These are phyloP conservation scores for Xylaria scruposa DNA, from an alignment of 495 filamentous ascomycete genomes.

Conservation along the genomic window DNA sequence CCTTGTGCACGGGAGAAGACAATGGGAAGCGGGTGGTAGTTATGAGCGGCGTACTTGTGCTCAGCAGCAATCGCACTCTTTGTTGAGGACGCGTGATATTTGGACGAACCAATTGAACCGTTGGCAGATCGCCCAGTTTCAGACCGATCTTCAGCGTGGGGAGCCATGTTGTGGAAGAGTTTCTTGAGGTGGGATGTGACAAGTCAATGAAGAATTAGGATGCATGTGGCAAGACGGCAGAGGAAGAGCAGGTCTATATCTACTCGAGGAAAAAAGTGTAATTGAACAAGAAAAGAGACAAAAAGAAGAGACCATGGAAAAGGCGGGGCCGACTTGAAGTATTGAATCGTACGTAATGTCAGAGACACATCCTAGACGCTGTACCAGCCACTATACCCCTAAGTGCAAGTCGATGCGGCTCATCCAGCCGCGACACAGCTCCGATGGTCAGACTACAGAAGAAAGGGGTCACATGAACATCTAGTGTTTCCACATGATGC, in stretches of 20 bases:
- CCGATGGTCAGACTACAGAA: slow-evolving; percentile 35
- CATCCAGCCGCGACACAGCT: slow-evolving; percentile 36
- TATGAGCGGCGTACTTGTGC: slow-evolving; percentile 89
- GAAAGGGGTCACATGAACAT: slow-evolving; percentile 41
- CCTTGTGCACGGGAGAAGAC: slow-evolving; percentile 86
- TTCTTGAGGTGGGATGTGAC: slow-evolving; percentile 9
- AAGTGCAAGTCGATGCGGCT: slow-evolving; percentile 69
- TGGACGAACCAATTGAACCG: slow-evolving; percentile 46
- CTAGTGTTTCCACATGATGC: slow-evolving; percentile 31
- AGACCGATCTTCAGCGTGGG: slow-evolving; percentile 57
- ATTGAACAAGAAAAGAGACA: slow-evolving; percentile 26
- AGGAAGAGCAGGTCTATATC: not conserved
- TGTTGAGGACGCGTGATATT: slow-evolving; percentile 84
- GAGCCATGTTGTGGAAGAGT: slow-evolving; percentile 55
- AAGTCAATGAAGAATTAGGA: slow-evolving; percentile 12
- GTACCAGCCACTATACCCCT: slow-evolving; percentile 59
- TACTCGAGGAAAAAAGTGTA: slow-evolving; percentile 26
- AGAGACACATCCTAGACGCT: slow-evolving; percentile 29
- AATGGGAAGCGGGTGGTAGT: slow-evolving; percentile 96
- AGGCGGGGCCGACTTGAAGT: slow-evolving; percentile 37
- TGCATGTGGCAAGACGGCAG: not conserved
- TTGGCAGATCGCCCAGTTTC: slow-evolving; percentile 41
- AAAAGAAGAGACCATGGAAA: slow-evolving; percentile 28
- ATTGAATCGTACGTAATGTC: slow-evolving; percentile 41
- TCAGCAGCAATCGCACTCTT: slow-evolving; percentile 79